A percentile compares a stretch with the other conserved stretches of the same genome.
These are phyloP conservation scores for Agaricus subrufescens DNA, from an alignment of 768 basidiomycete genomes.

Conservation along the genomic window DNA sequence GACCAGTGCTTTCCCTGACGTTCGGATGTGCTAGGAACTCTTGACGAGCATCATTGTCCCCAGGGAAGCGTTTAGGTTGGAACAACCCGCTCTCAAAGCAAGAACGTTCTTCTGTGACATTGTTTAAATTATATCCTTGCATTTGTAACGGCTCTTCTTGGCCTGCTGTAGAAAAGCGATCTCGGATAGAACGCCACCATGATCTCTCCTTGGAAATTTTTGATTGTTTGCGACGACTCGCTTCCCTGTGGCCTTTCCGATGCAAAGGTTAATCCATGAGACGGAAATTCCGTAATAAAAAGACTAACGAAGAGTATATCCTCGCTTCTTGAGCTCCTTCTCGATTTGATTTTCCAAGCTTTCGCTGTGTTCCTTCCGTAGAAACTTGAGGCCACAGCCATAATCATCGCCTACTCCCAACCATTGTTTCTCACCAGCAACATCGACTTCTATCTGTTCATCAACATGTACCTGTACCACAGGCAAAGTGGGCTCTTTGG, in stretches of 20 bases:
- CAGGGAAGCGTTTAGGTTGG: constrained; percentile 13
- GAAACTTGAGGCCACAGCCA: constrained; percentile 36
- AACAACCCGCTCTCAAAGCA: background rate
- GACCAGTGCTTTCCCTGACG: constrained; percentile 16
- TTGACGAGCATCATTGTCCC: constrained; percentile 10
- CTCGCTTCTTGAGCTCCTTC: constrained; percentile 44
- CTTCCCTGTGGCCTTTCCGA: background rate
- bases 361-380: constrained; percentile 45
- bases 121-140: constrained; percentile 14
- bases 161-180: constrained; percentile 42
- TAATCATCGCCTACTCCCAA: constrained; percentile 43
- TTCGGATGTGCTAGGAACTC: constrained; percentile 8
- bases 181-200: constrained; percentile 56
- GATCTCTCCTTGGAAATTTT: constrained; percentile 23
- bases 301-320: constrained; percentile 35
- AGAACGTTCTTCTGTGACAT: background rate
- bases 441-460: constrained; percentile 33
- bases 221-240: background rate
- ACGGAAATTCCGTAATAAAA: background rate
- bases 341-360: constrained; percentile 49
- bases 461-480: constrained; percentile 36
- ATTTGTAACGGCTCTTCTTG: constrained; percentile 27
- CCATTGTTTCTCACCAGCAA: constrained; percentile 48
- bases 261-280: background rate
- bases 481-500: constrained; percentile 16